Conservation (phyloP, 352 stramenopile genomes). For the Globisporangium perplexum region DNA sequence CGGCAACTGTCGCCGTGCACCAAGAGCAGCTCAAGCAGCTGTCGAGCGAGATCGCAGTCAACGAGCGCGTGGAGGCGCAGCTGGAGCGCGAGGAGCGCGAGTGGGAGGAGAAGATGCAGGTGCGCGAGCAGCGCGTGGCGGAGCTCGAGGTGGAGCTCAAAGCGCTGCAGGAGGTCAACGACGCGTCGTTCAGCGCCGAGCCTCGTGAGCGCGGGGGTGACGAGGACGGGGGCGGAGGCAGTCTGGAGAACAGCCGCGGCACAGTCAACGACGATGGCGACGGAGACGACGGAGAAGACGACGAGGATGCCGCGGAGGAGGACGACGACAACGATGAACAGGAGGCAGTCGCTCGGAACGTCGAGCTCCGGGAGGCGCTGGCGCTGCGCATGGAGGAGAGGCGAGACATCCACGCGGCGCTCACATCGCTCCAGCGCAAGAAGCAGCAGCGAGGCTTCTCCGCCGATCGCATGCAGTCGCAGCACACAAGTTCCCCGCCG, state of each 20-base stretch:
- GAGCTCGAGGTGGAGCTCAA: conserved; percentile 51
- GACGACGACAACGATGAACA: conserved; percentile 4
- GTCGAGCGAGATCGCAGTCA: conserved; percentile 34
- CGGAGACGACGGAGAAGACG: conserved; percentile 6
- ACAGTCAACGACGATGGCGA: conserved; percentile 7
- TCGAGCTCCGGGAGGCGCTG: conserved; percentile 36
- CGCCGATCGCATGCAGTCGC: conserved; percentile 7
- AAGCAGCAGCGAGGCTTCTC: conserved; percentile 13
- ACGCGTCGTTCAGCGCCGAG: conserved; percentile 8
- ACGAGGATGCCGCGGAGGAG: conserved; percentile 1
- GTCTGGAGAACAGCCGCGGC: neutral
- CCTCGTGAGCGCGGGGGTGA: neutral
- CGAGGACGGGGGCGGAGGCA: neutral
- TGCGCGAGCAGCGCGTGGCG: conserved; percentile 34
- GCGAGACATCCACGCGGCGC: conserved; percentile 50
- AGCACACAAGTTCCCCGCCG: neutral
- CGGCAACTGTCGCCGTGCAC: conserved; percentile 24
- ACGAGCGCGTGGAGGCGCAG: conserved; percentile 51
- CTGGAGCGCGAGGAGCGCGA: conserved; percentile 44
- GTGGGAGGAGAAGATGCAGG: conserved; percentile 59
- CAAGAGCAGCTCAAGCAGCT: conserved; percentile 28
- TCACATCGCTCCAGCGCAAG: conserved; percentile 45
- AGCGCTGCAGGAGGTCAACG: conserved; percentile 28
- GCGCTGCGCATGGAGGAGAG: conserved; percentile 52
- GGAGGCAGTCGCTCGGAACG: conserved; percentile 14